Percentiles rank a stretch among this genome's conserved stretches.
These are phyloP conservation scores for Alternaria arbusti DNA, from an alignment of 2,329 filamentous ascomycete species.

Conservation along the genomic window DNA sequence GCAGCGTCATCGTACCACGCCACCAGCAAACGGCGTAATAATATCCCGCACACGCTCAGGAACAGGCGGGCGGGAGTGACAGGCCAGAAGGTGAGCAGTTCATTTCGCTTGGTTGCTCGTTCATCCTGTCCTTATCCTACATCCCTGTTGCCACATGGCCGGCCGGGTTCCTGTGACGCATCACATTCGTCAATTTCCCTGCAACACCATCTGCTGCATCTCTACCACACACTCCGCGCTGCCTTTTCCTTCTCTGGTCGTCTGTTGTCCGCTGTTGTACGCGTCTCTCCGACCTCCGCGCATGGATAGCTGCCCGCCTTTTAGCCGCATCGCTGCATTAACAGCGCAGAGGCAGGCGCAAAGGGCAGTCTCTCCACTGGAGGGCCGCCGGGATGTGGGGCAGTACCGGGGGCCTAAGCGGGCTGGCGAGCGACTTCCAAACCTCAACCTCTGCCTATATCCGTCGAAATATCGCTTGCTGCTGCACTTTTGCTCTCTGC, in stretches of 20 bases:
- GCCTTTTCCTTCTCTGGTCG: background rate
- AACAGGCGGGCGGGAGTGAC: constrained; percentile 25
- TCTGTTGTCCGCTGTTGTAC: constrained; percentile 8
- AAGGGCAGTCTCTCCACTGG: constrained; percentile 26
- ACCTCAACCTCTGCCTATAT: constrained; percentile 41
- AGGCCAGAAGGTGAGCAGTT: constrained; percentile 39
- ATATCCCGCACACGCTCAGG: constrained; percentile 9
- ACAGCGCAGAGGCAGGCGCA: constrained; percentile 21
- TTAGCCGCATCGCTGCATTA: constrained; percentile 36
- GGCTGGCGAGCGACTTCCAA: constrained; percentile 26
- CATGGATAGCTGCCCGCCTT: constrained; percentile 13
- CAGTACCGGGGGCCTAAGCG: constrained; percentile 11
- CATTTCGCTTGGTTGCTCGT: constrained; percentile 40
- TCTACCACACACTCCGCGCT: constrained; percentile 11
- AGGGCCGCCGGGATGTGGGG: constrained; percentile 29
- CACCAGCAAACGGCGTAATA: background rate
- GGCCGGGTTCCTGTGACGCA: constrained; percentile 30
- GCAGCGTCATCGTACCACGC: constrained; percentile 13
- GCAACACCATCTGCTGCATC: constrained; percentile 39
- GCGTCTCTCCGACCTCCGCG: constrained; percentile 9
- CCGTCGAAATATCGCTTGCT: constrained; percentile 19
- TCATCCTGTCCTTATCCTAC: constrained; percentile 12
- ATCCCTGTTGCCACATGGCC: constrained; percentile 47
- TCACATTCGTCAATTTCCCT: constrained; percentile 37
- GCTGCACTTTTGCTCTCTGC: constrained; percentile 18